phyloP scores from a whole-genome alignment of 2,329 filamentous ascomycete species.

The Arthroderma sp. region DNA sequence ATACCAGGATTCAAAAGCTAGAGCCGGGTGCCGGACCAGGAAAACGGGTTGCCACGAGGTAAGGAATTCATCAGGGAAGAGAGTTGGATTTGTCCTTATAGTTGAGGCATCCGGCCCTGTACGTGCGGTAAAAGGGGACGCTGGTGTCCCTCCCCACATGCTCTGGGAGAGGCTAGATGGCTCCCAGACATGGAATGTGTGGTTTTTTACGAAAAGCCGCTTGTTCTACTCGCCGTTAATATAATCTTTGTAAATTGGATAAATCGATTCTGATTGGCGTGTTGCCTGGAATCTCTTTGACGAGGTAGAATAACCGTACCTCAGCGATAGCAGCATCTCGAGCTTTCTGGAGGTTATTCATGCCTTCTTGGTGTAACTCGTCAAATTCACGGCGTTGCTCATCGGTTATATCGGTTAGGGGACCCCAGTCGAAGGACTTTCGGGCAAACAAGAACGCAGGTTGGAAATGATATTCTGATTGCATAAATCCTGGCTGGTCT shows the following conservation, averaged over 20 bases:
- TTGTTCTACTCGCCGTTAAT: background rate
- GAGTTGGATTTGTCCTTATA: slow-evolving; percentile 20
- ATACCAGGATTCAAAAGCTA: slow-evolving; percentile 28
- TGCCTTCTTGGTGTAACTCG: background rate
- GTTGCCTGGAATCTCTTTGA: too few species aligned
- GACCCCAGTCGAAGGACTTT: background rate
- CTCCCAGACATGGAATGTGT: background rate
- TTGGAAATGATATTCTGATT: background rate
- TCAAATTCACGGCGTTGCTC: background rate
- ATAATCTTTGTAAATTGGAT: background rate
- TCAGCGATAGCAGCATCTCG: background rate
- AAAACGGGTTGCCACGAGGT: slow-evolving; percentile 24
- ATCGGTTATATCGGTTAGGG: background rate
- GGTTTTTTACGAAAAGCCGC: background rate
- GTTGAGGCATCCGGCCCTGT: slow-evolving; percentile 16
- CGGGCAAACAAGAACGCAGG: background rate
- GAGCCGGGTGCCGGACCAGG: slow-evolving; percentile 30
- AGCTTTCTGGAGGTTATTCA: background rate
- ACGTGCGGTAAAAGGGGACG: background rate
- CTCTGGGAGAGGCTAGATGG: background rate
- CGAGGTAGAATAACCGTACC: background rate
- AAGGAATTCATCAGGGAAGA: slow-evolving; percentile 27
- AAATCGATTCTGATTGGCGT: too few species aligned
- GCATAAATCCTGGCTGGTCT: background rate
- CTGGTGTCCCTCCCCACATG: background rate